phyloP scores from a whole-genome alignment of 2,329 filamentous ascomycete genomes.

The Clonostachys rosea region DNA sequence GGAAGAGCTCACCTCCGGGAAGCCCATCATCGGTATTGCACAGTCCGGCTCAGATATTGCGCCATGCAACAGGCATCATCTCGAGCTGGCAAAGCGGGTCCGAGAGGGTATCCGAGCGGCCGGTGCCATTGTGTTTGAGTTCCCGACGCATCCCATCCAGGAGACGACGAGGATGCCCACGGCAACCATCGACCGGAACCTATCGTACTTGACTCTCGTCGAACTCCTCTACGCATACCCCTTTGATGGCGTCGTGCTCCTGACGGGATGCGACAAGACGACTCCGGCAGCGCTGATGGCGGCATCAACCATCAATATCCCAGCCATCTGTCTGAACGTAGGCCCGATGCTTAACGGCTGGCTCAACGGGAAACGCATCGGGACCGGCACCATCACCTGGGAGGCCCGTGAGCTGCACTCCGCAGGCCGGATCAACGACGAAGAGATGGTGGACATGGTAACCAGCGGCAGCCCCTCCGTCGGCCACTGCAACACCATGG shows the following conservation, averaged over 20 bases:
- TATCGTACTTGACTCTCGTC: constrained; percentile 40
- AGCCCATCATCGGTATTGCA: constrained; percentile 46
- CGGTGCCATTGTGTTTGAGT: constrained; percentile 44
- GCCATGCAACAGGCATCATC: constrained; percentile 44
- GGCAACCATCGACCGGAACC: constrained; percentile 41
- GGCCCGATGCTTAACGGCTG: constrained; percentile 48
- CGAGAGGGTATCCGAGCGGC: constrained; percentile 42
- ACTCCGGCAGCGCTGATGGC: constrained; percentile 46
- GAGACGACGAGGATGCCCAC: constrained; percentile 40
- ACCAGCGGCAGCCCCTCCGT: constrained; percentile 6
- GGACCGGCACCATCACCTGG: constrained; percentile 41
- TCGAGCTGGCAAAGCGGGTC: constrained; percentile 42
- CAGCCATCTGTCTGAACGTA: constrained; percentile 45
- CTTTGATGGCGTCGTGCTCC: constrained; percentile 42
- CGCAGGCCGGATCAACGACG: constrained; percentile 36
- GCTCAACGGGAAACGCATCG: constrained; percentile 29
- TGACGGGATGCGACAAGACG: constrained; percentile 49
- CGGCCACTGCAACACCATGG: constrained; percentile 49
- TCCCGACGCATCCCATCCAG: constrained; percentile 46
- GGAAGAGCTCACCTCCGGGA: constrained; percentile 41
- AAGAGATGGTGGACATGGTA: constrained; percentile 39
- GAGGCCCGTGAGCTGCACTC: constrained; percentile 40
- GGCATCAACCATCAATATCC: constrained; percentile 44
- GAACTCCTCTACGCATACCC: constrained; percentile 42
- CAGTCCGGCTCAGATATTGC: constrained; percentile 45